These are phyloP conservation scores for Suillus occidentalis DNA, from an alignment of 768 basidiomycete genomes.

Conservation along the genomic window DNA sequence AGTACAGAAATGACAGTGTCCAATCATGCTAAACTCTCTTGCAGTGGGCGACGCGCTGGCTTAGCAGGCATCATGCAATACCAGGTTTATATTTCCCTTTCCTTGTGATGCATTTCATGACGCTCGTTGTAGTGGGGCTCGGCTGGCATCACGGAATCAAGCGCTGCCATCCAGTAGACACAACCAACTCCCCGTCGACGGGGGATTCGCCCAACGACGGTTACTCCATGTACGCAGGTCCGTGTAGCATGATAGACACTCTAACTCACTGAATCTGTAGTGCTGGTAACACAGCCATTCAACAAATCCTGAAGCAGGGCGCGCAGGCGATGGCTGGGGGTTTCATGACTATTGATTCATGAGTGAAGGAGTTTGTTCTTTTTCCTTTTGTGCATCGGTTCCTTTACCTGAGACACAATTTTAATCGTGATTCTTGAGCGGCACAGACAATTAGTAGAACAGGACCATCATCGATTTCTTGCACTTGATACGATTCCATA, in stretches of 20 bases:
- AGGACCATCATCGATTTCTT: background rate
- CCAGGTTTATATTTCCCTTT: conserved; percentile 16
- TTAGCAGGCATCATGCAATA: conserved; percentile 28
- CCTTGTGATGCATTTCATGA: background rate
- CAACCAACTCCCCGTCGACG: conserved; percentile 37
- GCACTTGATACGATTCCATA: background rate
- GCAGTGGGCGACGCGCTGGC: conserved; percentile 43
- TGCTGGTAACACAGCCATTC: background rate
- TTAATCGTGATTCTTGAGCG: background rate
- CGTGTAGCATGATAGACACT: background rate
- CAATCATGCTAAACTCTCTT: background rate
- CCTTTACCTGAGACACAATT: background rate
- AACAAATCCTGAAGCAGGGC: background rate
- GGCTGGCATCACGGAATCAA: conserved; percentile 44
- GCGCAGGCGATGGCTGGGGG: background rate
- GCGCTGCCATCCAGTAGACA: conserved; percentile 41
- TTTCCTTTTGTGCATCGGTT: background rate
- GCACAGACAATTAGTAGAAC: background rate
- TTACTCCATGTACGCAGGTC: conserved; percentile 41
- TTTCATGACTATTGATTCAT: background rate
- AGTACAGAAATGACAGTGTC: background rate
- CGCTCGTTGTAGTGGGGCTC: conserved; percentile 44
- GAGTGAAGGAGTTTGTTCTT: background rate
- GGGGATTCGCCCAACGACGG: conserved; percentile 66
- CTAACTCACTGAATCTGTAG: background rate